Evolutionary conservation across 768 basidiomycete species (phyloP), one percentile per base, ranked within the genome.

Genomic region (Agrocybe pediades): DNA sequence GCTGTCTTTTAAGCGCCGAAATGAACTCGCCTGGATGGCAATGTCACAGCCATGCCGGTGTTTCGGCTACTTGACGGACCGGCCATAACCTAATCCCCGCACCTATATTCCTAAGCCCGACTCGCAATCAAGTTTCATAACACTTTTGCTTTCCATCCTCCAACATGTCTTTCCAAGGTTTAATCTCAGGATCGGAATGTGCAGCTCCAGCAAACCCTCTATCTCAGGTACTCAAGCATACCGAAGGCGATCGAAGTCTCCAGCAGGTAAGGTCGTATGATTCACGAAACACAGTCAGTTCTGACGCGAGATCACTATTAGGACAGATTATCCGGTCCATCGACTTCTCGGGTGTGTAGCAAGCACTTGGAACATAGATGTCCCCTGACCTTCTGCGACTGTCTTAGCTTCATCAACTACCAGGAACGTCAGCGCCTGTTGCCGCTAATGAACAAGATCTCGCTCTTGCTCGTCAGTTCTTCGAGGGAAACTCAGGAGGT

Each of bases 131-230:
- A 33, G 21, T 16, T 46, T 47, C 62, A 49, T 56, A 42, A 41
- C 48, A 33, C 47, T 40, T 51, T 19, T 42, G 40, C 11, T 6
- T 46, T 39, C 17, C 45, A 51, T 9, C 25, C 42, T 26, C 46
- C 51, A 55, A 90, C 11, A 36, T 90, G 88, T 88, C 89, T 20
- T 76, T 92, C 50, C 87, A 89, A 74, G 79, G 86, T 52, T 75
- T 94, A 36, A 82, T 94, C 56, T 93, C 92, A 54, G 95, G 93
- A 53, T 82, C 93, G 41, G 96, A 98, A 72, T 97, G 95, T 70
- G 89, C 88, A 11, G 81, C 86, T 17, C 76, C 86, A 1, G 78
- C 87, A 45, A 98, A 97, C 66, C 95, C 95, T 2, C 76, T 98
- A 21, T 85, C 90, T 2, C 88, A 92, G 61, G 87, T 98, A 21